phyloP scores from a whole-genome alignment of 129 eudicot genomes.

The Centella asiatica region DNA sequence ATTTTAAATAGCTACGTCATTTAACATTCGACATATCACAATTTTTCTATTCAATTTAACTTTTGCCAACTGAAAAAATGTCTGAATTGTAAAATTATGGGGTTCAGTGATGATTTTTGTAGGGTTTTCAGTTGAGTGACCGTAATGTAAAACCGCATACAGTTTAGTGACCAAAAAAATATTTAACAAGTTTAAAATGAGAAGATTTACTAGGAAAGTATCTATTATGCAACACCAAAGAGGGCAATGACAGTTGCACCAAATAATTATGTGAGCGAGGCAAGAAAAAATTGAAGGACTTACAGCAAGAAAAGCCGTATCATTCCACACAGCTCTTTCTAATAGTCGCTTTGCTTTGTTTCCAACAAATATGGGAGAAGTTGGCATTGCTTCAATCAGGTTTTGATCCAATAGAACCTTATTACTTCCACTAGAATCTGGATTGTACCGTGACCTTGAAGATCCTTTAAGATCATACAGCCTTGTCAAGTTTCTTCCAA shows the following conservation, averaged over 20 bases:
- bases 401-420: slow-evolving; percentile 96
- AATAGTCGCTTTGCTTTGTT: slow-evolving; percentile 85
- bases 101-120: too few relatives aligned
- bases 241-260: not conserved
- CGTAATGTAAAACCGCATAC: too few relatives aligned
- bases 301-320: slow-evolving; percentile 98
- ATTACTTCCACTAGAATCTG: slow-evolving; percentile 79
- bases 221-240: not conserved
- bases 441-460: slow-evolving; percentile 78
- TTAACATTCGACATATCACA: too few relatives aligned
- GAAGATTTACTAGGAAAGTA: too few relatives aligned
- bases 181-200: too few relatives aligned
- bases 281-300: slow-evolving; percentile 23
- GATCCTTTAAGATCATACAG: slow-evolving; percentile 99
- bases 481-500: slow-evolving; percentile 69
- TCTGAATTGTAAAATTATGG: too few relatives aligned
- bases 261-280: not conserved
- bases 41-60: too few relatives aligned
- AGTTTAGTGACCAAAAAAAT: too few relatives aligned
- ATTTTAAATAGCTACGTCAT: too few relatives aligned
- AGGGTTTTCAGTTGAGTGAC: too few relatives aligned
- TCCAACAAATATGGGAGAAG: slow-evolving; percentile 95
- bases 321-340: slow-evolving; percentile 99
- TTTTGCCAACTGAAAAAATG: too few relatives aligned
- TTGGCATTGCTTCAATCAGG: slow-evolving; percentile 97